Percentiles rank a stretch among this genome's conserved stretches.
Conservation (phyloP, 2,329 filamentous ascomycete genomes). For the Nemania sp. region DNA sequence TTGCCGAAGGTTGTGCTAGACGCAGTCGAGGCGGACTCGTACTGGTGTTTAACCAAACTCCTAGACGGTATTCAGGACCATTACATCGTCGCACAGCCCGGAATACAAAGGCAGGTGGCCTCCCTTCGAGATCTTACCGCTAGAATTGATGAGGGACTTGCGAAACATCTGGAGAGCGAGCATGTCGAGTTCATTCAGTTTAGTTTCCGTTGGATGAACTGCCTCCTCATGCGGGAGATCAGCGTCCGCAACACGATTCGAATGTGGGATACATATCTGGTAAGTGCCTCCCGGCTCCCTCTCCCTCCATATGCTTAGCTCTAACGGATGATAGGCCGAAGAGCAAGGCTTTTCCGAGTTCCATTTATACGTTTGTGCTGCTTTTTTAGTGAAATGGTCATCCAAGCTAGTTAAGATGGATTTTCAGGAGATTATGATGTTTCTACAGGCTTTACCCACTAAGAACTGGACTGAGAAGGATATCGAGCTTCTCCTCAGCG, state of each 20-base stretch:
- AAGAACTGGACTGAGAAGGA: slow-evolving; percentile 97
- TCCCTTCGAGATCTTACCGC: slow-evolving; percentile 87
- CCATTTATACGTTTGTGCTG: slow-evolving; percentile 96
- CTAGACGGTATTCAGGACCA: slow-evolving; percentile 99
- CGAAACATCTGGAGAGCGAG: slow-evolving; percentile 86
- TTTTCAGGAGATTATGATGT: slow-evolving; percentile 99
- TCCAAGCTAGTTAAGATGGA: slow-evolving; percentile 95
- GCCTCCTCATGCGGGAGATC: slow-evolving; percentile 94
- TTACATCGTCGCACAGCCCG: slow-evolving; percentile 96
- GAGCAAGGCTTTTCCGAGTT: slow-evolving; percentile 98
- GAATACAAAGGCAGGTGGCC: slow-evolving; percentile 91
- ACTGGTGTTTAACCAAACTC: slow-evolving; percentile 97
- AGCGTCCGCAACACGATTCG: slow-evolving; percentile 94
- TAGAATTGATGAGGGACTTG: slow-evolving; percentile 80
- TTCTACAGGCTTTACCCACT: slow-evolving; percentile 90
- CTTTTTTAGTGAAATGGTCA: slow-evolving; percentile 98
- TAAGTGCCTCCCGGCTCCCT: slow-evolving; percentile 48
- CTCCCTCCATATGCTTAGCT: slow-evolving; percentile 10
- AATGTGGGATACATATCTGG: slow-evolving; percentile 99
- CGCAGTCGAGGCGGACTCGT: slow-evolving; percentile 95
- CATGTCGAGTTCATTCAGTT: slow-evolving; percentile 99
- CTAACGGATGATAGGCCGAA: slow-evolving; percentile 68
- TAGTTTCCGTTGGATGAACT: slow-evolving; percentile 99
- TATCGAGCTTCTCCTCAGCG: slow-evolving; percentile 90
- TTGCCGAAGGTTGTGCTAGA: slow-evolving; percentile 88